phyloP scores from a whole-genome alignment of 495 filamentous ascomycete genomes.

The Daldinia grandis region DNA sequence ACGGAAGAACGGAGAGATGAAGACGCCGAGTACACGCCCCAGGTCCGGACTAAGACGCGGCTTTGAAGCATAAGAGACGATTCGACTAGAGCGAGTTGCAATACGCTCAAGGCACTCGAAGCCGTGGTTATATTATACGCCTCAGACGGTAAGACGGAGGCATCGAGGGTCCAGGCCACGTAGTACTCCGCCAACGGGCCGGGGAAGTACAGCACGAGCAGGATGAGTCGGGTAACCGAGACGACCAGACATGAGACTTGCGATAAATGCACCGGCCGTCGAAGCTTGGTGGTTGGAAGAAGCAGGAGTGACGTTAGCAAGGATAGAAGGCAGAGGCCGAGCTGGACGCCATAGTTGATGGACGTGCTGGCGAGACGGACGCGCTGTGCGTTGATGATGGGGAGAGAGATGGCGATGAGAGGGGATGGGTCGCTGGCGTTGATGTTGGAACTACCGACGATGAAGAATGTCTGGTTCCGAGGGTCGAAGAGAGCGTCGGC shows the following conservation, averaged over 20 bases:
- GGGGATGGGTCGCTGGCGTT: not conserved
- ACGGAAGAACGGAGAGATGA: not conserved
- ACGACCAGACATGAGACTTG: conserved; percentile 13
- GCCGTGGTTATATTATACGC: conserved; percentile 19
- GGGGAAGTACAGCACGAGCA: conserved; percentile 34
- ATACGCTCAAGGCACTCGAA: conserved; percentile 11
- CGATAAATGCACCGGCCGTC: conserved; percentile 19
- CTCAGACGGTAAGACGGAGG: not conserved
- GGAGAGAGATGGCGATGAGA: conserved; percentile 26
- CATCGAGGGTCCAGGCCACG: conserved; percentile 36
- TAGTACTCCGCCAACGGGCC: conserved; percentile 37
- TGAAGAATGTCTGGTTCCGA: conserved; percentile 33
- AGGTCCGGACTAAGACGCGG: conserved; percentile 22
- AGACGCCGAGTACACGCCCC: conserved; percentile 8
- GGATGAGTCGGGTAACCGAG: conserved; percentile 10
- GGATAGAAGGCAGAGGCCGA: conserved; percentile 25
- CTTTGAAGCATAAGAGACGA: conserved; percentile 24
- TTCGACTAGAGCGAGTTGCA: conserved; percentile 31
- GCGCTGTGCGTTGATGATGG: conserved; percentile 30
- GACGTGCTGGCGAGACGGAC: conserved; percentile 31
- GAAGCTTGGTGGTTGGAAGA: conserved; percentile 20
- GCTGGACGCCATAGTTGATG: conserved; percentile 38
- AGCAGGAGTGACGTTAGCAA: conserved; percentile 25
- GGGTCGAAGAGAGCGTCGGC: conserved; percentile 25
- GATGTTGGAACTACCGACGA: conserved; percentile 9